Base-by-base conservation (phyloP, 345 rosid genomes). In the Eucalyptus victrix region DNA sequence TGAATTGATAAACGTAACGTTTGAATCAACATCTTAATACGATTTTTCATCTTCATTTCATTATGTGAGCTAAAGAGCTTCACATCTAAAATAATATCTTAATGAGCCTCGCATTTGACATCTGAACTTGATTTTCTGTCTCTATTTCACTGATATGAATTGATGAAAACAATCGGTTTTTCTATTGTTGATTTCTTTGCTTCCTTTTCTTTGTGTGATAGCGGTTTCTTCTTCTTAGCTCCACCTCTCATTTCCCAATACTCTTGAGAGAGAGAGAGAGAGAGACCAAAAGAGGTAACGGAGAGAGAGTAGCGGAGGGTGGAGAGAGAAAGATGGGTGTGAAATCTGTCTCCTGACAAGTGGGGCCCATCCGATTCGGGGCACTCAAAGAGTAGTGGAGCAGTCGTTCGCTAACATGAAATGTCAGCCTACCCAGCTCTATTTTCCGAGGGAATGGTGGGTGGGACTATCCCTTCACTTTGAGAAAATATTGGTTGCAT, bases 401-500 rank as follows among this genome's bases (percentile, higher is more conserved):
- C 30, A 56, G 30, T 24, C 30, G 13, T 56, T 56, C 13, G 13
- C 58, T 56, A 56, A 56, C 30, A 56, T 24, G 62, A 56, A 56
- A 24, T 24, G 62, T 56, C 62, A 24, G 62, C 62, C 62, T 56
- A 9, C 62, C 62, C 62, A 56, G 5, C 51, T 56, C 12, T 56
- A 56, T 56, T 56, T 56, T 56, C 28, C 6, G 6, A 56, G 62
- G 30, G 13, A 56, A 56, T 56, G 30, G 62, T 54, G 0, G 60
- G 60, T 54, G 26, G 60, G 60, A 54, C 60, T 8, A 54, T 54
- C 60, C 60, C 56, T 51, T 51, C 4, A 51, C 56, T 51, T 17
- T 51, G 56, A 51, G 2, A 51, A 51, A 51, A 18, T 51, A 51
- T 18, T 7, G 23, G 56, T 51, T 51, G 54, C 99, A 98, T 87